Base-by-base conservation (phyloP, 2,329 filamentous ascomycete genomes). In the Talaromyces sp. region DNA sequence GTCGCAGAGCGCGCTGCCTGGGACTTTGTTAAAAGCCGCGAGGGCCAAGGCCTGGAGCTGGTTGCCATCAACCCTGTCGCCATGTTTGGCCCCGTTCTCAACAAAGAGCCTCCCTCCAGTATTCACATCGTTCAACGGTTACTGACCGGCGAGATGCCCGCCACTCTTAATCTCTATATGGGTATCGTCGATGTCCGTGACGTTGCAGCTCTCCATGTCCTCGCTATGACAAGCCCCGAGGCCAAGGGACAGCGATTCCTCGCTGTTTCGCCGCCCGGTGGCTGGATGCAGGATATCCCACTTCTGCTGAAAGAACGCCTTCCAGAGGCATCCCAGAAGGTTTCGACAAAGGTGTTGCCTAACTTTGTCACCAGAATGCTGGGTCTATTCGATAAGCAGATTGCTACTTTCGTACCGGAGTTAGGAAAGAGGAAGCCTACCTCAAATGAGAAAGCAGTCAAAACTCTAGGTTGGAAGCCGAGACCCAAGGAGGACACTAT, bases 161-260 rank as follows among this genome's bases (percentile, higher is more conserved):
- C 53, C 6, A 55, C 28, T 45, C 19, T 55, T 6, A 55, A 46
- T 22, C 19, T 55, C 3, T 55, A 45, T 11, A 55, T 55, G 53
- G 17, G 40, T 45, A 19, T 46, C 4, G 53, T 55, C 7, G 53
- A 46, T 46, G 53, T 46, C 1, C 40, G 39, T 2, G 53, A 55
- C 5, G 39, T 55, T 17, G 53, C 53, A n/a, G 39, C 21, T 5
- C 28, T 55, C 9, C 28, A 55, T 15, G 21, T 55, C 2, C n/a
- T n/a, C n/a, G n/a, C n/a, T n/a, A n/a, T n/a, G n/a, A n/a, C n/a
- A n/a, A n/a, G n/a, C n/a, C n/a, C n/a, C n/a, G n/a, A n/a, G n/a
- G n/a, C n/a, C n/a, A n/a, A n/a, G n/a, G n/a, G n/a, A n/a, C n/a
- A n/a, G n/a, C n/a, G n/a, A n/a, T n/a, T n/a, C n/a, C n/a, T n/a